Conservation (phyloP, 1,284 basidiomycete genomes). For the Polyporus tsugae region DNA sequence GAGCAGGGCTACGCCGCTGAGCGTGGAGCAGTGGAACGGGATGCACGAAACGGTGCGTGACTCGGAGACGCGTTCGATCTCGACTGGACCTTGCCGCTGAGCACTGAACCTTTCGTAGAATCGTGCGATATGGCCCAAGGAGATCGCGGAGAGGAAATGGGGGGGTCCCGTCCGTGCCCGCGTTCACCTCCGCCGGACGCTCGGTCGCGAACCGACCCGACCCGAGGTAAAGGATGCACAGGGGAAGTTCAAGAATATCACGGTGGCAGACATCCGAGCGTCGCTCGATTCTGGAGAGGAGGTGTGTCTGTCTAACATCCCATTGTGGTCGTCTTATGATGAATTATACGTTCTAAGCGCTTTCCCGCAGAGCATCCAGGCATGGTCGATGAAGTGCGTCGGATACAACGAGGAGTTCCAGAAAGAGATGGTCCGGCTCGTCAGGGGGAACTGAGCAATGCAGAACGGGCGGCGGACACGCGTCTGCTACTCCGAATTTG, state of each 20-base stretch:
- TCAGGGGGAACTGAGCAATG: neutral
- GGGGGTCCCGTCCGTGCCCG: conserved; percentile 30
- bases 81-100: neutral
- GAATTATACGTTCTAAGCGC: neutral
- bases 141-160: conserved; percentile 34
- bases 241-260: conserved; percentile 26
- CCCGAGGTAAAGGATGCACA: conserved; percentile 31
- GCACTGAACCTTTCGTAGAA: conserved; percentile 16
- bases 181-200: conserved; percentile 30
- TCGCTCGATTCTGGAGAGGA: conserved; percentile 12
- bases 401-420: conserved; percentile 42
- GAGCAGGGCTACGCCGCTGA: conserved; percentile 35
- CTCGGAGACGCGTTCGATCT: neutral
- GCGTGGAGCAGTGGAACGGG: conserved; percentile 42
- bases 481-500: neutral
- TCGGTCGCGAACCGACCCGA: conserved; percentile 33
- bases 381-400: conserved; percentile 43
- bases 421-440: conserved; percentile 19
- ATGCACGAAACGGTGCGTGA: conserved; percentile 25
- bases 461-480: neutral
- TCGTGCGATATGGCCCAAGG: conserved; percentile 28
- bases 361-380: conserved; percentile 12
- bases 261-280: conserved; percentile 11
- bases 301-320: neutral
- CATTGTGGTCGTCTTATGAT: too few species aligned